These are phyloP conservation scores for Solanum paucissectum DNA, from an alignment of 257 asterid species.

Conservation along the genomic window DNA sequence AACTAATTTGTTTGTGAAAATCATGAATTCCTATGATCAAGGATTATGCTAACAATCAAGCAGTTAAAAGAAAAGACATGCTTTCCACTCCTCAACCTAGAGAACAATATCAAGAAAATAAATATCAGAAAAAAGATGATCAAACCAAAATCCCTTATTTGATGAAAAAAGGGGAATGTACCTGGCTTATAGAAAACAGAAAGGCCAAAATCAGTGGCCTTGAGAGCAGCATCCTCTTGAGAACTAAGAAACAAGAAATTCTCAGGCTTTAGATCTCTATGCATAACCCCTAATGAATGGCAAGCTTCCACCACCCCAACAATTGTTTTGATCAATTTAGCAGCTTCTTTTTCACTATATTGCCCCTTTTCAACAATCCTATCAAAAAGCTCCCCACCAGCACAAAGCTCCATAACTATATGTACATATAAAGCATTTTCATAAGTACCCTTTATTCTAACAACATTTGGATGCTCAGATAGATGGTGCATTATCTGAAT, in stretches of 20 bases:
- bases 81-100: neutral
- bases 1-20: neutral
- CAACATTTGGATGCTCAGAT: constrained; percentile 73
- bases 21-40: neutral
- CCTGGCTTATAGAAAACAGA: constrained; percentile 91
- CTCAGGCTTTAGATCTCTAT: constrained; percentile 89
- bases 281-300: constrained; percentile 87
- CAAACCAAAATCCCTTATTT: neutral
- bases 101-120: neutral
- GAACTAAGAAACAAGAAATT: constrained; percentile 65
- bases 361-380: constrained; percentile 80
- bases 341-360: constrained; percentile 76
- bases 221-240: constrained; percentile 74
- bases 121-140: neutral
- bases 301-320: constrained; percentile 81
- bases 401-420: constrained; percentile 81
- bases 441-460: constrained; percentile 63
- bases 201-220: constrained; percentile 91
- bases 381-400: constrained; percentile 85
- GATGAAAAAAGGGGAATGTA: neutral
- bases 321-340: constrained; percentile 58
- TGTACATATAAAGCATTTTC: constrained; percentile 63
- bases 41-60: neutral
- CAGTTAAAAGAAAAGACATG: neutral
- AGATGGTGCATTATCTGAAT: constrained; percentile 70